Evolutionary conservation across 306 rosid genomes (phyloP).

Genomic region (Geum urbanum): DNA sequence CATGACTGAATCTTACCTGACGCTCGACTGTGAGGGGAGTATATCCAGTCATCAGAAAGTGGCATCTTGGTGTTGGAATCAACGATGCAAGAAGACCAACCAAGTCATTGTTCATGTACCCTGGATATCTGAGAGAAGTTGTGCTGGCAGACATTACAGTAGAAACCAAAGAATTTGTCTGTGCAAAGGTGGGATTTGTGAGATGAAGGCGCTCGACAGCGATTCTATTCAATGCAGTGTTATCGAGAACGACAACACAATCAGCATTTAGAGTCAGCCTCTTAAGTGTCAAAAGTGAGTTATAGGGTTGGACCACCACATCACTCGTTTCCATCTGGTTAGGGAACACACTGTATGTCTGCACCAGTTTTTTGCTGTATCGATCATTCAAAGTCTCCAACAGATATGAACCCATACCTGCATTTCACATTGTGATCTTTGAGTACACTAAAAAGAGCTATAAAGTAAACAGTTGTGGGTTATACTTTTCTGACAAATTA

Average conservation of each 20-base stretch:
- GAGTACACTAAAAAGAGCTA: background rate
- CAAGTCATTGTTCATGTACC: slow-evolving; percentile 98
- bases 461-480: background rate
- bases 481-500: background rate
- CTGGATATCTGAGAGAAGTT: slow-evolving; percentile 95
- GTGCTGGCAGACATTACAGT: slow-evolving; percentile 99
- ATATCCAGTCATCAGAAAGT: slow-evolving; percentile 98
- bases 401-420: slow-evolving; percentile 96
- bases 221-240: slow-evolving; percentile 92
- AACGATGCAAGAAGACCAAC: slow-evolving; percentile 98
- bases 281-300: slow-evolving; percentile 94
- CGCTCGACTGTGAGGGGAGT: slow-evolving; percentile 97
- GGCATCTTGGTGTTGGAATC: slow-evolving; percentile 98
- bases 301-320: slow-evolving; percentile 98
- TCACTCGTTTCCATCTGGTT: slow-evolving; percentile 99
- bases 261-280: slow-evolving; percentile 95
- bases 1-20: slow-evolving; percentile 50
- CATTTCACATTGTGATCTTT: slow-evolving; percentile 10
- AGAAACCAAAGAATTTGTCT: slow-evolving; percentile 94
- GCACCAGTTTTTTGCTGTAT: slow-evolving; percentile 96
- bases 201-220: slow-evolving; percentile 99
- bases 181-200: slow-evolving; percentile 93
- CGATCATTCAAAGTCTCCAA: slow-evolving; percentile 96
- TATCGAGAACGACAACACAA: slow-evolving; percentile 98
- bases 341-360: slow-evolving; percentile 97